These are phyloP conservation scores for Coemansia erecta DNA, from an alignment of 192 early-diverging fungal species.

Conservation along the genomic window DNA sequence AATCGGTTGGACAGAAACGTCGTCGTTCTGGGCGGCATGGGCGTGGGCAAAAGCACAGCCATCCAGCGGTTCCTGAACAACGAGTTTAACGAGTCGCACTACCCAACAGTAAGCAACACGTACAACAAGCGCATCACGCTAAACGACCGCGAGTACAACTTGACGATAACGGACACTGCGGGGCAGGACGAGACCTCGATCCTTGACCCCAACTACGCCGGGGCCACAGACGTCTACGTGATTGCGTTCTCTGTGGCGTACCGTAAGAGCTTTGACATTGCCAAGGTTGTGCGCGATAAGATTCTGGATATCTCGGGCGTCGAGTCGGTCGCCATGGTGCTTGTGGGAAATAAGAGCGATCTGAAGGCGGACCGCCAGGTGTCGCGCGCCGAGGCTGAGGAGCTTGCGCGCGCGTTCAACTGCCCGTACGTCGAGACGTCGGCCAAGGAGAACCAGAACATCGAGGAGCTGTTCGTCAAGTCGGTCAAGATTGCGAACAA, in stretches of 20 bases:
- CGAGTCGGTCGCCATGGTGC: conserved; percentile 84
- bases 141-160: conserved; percentile 77
- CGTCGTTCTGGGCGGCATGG: conserved; percentile 34
- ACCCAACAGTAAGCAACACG: conserved; percentile 94
- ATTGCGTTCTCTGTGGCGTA: conserved; percentile 90
- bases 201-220: conserved; percentile 83
- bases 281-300: conserved; percentile 86
- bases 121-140: conserved; percentile 84
- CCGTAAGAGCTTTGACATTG: conserved; percentile 85
- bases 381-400: conserved; percentile 71
- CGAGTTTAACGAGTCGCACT: conserved; percentile 88
- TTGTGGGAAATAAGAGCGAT: conserved; percentile 95
- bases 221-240: conserved; percentile 92
- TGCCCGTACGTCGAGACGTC: conserved; percentile 88
- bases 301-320: conserved; percentile 89
- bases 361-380: conserved; percentile 69
- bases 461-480: conserved; percentile 56
- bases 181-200: conserved; percentile 98
- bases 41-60: conserved; percentile 75
- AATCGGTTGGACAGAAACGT: conserved; percentile 41
- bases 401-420: conserved; percentile 76
- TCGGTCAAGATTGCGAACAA: conserved; percentile 36
- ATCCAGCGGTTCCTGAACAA: conserved; percentile 92
- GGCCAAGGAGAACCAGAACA: conserved; percentile 90
- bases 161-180: conserved; percentile 93